These are phyloP conservation scores for Phytophthora ohioensis DNA, from an alignment of 352 stramenopile species.

Conservation along the genomic window DNA sequence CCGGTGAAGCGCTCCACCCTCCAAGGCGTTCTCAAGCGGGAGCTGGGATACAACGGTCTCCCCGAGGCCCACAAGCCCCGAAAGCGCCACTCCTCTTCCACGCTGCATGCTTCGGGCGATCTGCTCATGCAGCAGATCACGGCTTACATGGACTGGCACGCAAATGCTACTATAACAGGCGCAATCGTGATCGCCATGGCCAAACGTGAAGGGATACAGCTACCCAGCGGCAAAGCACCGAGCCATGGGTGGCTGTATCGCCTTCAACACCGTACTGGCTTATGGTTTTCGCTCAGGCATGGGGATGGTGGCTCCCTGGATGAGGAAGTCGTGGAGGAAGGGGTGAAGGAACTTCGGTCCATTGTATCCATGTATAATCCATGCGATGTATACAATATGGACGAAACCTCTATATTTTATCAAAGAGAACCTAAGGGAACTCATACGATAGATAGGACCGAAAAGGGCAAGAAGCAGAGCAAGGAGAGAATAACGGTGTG, in stretches of 20 bases:
- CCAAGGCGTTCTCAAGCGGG: background rate
- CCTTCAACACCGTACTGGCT: conserved; percentile 12
- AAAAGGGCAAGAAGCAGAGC: too few relatives aligned
- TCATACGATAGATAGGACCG: too few relatives aligned
- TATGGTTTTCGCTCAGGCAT: conserved; percentile 4
- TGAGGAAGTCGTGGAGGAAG: background rate
- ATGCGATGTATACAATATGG: conserved; percentile 25
- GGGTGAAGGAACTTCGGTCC: background rate
- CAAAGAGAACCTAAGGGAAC: conserved; percentile 3
- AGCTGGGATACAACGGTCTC: background rate
- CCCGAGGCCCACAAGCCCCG: background rate
- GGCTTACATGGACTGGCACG: conserved; percentile 2
- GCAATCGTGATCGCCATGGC: background rate
- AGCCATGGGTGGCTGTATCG: conserved; percentile 22
- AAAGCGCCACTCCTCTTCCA: background rate
- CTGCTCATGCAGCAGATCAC: background rate
- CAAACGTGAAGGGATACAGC: conserved; percentile 1
- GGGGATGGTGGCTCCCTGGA: conserved; percentile 16
- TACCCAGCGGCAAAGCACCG: conserved; percentile 4
- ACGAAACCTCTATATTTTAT: conserved; percentile 26
- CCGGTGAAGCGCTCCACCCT: background rate
- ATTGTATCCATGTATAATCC: background rate
- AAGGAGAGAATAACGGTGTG: conserved; percentile 12
- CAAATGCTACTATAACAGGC: background rate
- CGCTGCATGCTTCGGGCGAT: background rate